These are phyloP conservation scores for Cladorrhinum sp. DNA, from an alignment of 2,329 filamentous ascomycete genomes.

Conservation along the genomic window DNA sequence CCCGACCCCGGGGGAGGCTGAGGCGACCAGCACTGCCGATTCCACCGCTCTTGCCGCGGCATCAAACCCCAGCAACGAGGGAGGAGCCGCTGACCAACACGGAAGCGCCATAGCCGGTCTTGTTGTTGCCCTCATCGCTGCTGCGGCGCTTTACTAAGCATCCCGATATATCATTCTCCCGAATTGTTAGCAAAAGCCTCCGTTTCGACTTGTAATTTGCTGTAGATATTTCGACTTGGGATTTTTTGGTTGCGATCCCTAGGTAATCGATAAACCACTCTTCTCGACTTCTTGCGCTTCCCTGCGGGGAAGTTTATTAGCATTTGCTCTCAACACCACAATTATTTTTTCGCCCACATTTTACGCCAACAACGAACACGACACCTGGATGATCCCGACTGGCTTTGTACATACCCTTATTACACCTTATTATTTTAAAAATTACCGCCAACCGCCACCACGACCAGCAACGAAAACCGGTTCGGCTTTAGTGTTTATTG, in stretches of 20 bases:
- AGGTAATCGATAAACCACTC: too few relatives aligned
- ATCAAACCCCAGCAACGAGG: slow-evolving; percentile 41
- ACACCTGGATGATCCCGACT: neutral
- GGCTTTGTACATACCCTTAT: slow-evolving; percentile 14
- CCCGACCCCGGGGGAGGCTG: neutral
- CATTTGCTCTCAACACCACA: neutral
- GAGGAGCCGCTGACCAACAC: slow-evolving; percentile 43
- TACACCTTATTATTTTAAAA: neutral
- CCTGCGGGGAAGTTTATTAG: neutral
- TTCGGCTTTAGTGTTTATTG: slow-evolving; percentile 24
- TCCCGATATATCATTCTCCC: slow-evolving; percentile 16
- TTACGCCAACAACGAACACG: neutral
- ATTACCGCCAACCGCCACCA: neutral
- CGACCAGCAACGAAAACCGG: neutral
- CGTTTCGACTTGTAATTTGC: slow-evolving; percentile 8
- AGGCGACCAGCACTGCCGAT: slow-evolving; percentile 7
- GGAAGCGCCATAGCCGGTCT: slow-evolving; percentile 52
- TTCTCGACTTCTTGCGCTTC: slow-evolving; percentile 7
- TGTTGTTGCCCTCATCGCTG: slow-evolving; percentile 53
- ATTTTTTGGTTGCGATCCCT: neutral
- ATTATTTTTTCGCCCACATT: neutral
- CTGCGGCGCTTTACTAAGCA: slow-evolving; percentile 45
- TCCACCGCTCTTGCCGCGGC: slow-evolving; percentile 23
- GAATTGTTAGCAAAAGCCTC: slow-evolving; percentile 17
- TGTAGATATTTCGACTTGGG: slow-evolving; percentile 14